phyloP scores from a whole-genome alignment of 1,139 yeast species.

The Lizanozyma gosingica region DNA sequence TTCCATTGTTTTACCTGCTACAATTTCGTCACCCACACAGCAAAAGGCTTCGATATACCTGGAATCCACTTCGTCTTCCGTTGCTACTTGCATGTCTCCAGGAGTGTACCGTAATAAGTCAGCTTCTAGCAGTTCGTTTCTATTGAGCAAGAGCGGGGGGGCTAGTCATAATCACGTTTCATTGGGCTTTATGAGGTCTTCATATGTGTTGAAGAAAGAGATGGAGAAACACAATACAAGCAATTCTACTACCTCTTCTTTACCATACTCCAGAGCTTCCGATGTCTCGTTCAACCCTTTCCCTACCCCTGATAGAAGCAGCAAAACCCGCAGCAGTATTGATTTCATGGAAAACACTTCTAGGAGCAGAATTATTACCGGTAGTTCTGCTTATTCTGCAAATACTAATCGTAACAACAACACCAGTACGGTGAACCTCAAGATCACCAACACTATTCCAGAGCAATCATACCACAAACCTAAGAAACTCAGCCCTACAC shows the following conservation, averaged over 20 bases:
- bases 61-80: no score
- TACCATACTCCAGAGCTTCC: no score
- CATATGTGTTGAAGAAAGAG: conserved; percentile 19
- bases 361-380: not conserved
- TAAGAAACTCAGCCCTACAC: not conserved
- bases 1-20: no score
- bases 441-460: no score
- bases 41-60: no score
- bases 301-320: not conserved
- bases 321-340: not conserved
- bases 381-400: no score
- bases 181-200: conserved; percentile 18
- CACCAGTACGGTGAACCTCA: no score
- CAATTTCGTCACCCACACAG: no score
- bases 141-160: conserved; percentile 3
- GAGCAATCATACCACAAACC: not conserved
- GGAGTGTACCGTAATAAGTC: conserved; percentile 1
- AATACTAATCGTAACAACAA: no score
- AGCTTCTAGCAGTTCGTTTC: conserved; percentile 5
- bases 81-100: not conserved
- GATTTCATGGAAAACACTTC: not conserved
- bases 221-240: not conserved
- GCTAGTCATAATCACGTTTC: conserved; percentile 9
- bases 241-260: no score
- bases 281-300: not conserved